Conservation (phyloP, 108 stramenopile species). For the Epithemia pelagica region DNA sequence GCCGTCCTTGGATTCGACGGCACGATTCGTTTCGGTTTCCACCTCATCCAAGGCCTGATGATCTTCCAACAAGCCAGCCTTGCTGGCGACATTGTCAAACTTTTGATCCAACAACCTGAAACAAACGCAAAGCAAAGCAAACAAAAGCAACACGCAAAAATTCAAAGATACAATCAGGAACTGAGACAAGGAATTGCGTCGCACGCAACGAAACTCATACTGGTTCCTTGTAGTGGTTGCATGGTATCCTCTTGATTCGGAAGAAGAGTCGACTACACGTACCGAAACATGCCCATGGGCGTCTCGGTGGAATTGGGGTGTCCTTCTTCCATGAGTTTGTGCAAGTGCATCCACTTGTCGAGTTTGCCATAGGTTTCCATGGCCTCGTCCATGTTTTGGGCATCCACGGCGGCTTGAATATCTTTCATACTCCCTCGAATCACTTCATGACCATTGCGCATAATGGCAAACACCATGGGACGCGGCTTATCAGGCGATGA, state of each 20-base stretch:
- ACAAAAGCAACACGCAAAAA: too few relatives aligned
- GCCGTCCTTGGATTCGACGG: constrained; percentile 10
- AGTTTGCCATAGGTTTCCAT: constrained; percentile 12
- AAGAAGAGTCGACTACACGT: not conserved
- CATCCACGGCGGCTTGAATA: constrained; percentile 10
- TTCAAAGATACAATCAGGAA: too few relatives aligned
- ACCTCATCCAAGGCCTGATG: constrained; percentile 8
- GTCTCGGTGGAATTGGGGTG: too few relatives aligned
- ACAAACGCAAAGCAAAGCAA: too few relatives aligned
- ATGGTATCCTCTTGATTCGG: too few relatives aligned
- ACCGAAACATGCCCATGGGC: too few relatives aligned
- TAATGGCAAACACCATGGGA: constrained; percentile 25
- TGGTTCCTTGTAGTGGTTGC: too few relatives aligned
- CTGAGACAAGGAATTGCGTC: too few relatives aligned
- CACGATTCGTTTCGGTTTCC: constrained; percentile 4
- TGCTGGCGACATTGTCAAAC: constrained; percentile 10
- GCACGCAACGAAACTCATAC: too few relatives aligned
- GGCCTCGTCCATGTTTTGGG: constrained; percentile 12
- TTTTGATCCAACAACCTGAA: constrained; percentile 17
- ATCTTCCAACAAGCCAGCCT: constrained; percentile 7
- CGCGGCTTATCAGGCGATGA: constrained; percentile 25
- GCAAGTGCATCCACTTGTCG: constrained; percentile 7
- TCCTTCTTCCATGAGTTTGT: constrained; percentile 29
- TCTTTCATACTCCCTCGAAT: constrained; percentile 21
- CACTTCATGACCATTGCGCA: constrained; percentile 33